Evolutionary conservation across 768 basidiomycete species (phyloP).

Genomic region (Lactarius vividus): DNA sequence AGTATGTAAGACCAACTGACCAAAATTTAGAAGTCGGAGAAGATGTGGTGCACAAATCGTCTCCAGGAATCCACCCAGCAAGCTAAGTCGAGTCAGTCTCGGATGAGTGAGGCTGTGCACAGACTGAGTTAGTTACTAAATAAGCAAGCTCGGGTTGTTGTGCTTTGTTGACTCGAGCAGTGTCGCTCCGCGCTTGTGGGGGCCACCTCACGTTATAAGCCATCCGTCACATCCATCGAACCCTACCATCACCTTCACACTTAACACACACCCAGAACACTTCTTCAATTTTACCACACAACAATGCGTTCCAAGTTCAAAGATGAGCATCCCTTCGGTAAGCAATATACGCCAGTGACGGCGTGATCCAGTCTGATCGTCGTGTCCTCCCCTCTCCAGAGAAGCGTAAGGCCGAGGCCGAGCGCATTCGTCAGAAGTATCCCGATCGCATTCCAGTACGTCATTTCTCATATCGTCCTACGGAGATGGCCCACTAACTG

Average conservation of each 20-base stretch:
- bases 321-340: slow-evolving; percentile 99
- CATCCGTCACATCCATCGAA: neutral
- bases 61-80: neutral
- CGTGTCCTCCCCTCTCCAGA: slow-evolving; percentile 48
- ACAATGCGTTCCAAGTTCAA: slow-evolving; percentile 94
- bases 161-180: slow-evolving; percentile 25
- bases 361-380: slow-evolving; percentile 40
- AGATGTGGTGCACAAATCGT: neutral
- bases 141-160: slow-evolving; percentile 19
- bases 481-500: slow-evolving; percentile 2
- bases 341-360: slow-evolving; percentile 36
- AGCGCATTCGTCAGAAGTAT: slow-evolving; percentile 98
- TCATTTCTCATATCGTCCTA: slow-evolving; percentile 28
- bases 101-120: neutral
- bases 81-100: neutral
- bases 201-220: slow-evolving; percentile 19
- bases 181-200: neutral
- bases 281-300: slow-evolving; percentile 2
- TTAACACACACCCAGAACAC: slow-evolving; percentile 22
- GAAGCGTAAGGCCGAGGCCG: slow-evolving; percentile 99
- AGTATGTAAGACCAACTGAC: neutral
- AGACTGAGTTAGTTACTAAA: slow-evolving; percentile 5
- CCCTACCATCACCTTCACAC: neutral
- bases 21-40: neutral
- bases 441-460: slow-evolving; percentile 95